Conservation (phyloP, 1,284 basidiomycete genomes). For the Cryptococcus sp. region DNA sequence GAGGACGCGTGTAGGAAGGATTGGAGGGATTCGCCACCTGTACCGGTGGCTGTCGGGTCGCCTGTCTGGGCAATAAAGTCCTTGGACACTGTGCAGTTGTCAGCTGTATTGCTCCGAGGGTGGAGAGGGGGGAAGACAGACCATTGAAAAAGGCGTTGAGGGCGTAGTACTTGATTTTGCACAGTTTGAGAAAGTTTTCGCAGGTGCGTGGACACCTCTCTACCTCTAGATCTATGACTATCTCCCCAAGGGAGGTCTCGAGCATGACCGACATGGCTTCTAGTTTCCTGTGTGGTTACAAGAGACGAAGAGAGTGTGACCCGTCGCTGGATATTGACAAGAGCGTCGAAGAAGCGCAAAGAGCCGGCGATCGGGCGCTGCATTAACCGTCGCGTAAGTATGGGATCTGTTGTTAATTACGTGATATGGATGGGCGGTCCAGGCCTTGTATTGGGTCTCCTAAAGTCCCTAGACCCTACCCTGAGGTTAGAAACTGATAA, state of each 20-base stretch:
- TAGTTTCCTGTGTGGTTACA: background rate
- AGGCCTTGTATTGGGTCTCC: no score
- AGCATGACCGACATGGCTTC: constrained; percentile 83
- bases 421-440: no score
- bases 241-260: constrained; percentile 92
- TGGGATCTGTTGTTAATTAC: no score
- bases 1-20: constrained; percentile 61
- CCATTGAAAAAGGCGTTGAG: constrained; percentile 96
- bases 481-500: no score
- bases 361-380: no score
- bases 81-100: constrained; percentile 68
- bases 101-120: background rate
- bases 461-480: no score
- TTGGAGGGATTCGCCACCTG: constrained; percentile 82
- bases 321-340: no score
- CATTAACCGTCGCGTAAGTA: no score
- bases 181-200: constrained; percentile 95
- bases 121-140: constrained; percentile 47
- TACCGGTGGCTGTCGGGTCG: constrained; percentile 91
- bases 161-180: constrained; percentile 95
- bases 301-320: no score
- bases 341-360: no score
- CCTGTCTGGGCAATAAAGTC: constrained; percentile 94
- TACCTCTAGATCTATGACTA: constrained; percentile 94
- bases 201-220: constrained; percentile 83